phyloP scores from a whole-genome alignment of 2,329 filamentous ascomycete genomes.

The Colletotrichum sp. region DNA sequence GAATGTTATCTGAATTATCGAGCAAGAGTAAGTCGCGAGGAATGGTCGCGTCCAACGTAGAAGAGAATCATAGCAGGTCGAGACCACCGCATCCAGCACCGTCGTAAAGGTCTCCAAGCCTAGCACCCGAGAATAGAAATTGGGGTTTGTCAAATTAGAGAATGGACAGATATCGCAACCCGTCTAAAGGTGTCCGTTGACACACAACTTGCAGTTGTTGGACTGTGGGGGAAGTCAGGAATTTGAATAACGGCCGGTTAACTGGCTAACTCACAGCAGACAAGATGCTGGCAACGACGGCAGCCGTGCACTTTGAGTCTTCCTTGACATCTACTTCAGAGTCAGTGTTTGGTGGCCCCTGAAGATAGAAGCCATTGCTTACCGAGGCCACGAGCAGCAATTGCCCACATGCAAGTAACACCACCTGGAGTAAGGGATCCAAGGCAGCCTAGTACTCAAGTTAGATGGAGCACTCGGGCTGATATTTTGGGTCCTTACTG shows the following conservation, averaged over 20 bases:
- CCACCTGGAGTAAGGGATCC: neutral
- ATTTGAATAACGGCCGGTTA: neutral
- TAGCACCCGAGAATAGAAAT: neutral
- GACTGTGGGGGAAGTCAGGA: neutral
- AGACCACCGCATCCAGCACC: neutral
- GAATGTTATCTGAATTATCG: neutral
- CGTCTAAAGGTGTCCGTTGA: neutral
- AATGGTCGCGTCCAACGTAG: neutral
- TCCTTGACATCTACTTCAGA: neutral
- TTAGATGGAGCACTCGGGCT: neutral
- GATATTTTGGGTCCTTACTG: neutral
- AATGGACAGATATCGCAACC: neutral
- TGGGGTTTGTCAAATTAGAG: neutral
- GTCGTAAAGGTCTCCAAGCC: neutral
- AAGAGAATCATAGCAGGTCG: neutral
- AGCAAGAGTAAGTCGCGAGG: neutral
- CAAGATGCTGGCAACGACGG: neutral
- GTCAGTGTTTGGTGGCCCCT: neutral
- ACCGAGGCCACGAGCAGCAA: neutral
- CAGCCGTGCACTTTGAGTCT: neutral
- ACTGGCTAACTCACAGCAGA: neutral
- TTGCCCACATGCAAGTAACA: conserved; percentile 5
- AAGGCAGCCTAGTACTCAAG: neutral
- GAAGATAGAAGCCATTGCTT: neutral
- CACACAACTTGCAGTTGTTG: conserved; percentile 4